phyloP scores from a whole-genome alignment of 768 basidiomycete genomes.

The Suillus subluteus region DNA sequence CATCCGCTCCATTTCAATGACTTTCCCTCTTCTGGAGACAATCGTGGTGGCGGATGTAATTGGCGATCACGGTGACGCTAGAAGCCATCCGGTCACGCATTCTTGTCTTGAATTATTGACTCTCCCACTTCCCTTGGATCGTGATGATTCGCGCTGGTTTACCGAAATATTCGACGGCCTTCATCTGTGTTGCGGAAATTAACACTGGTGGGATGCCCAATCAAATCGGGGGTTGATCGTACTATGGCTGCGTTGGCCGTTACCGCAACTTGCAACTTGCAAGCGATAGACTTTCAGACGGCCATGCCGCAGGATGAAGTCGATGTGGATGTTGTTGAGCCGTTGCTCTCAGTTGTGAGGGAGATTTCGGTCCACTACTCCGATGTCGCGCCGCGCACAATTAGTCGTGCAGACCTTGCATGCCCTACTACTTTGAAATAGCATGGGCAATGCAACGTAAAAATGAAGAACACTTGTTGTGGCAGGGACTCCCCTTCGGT shows the following conservation, averaged over 20 bases:
- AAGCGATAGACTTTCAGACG: neutral
- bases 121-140: neutral
- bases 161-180: neutral
- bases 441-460: neutral
- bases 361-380: neutral
- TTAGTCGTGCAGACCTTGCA: neutral
- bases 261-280: neutral
- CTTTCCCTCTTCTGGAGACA: neutral
- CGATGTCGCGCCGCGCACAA: neutral
- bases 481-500: neutral
- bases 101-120: slow-evolving; percentile 1
- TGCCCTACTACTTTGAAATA: neutral
- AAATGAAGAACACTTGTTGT: neutral
- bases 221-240: neutral
- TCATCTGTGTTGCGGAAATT: neutral
- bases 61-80: neutral
- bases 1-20: neutral
- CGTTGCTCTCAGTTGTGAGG: neutral
- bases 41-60: neutral
- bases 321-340: neutral
- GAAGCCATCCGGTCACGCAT: neutral
- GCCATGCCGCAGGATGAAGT: neutral
- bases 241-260: neutral
- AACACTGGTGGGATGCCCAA: neutral
- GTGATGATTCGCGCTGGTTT: neutral